Percentiles rank a stretch among this genome's conserved stretches.
phyloP scores from a whole-genome alignment of 257 asterid genomes.

The Scutellaria baicalensis region DNA sequence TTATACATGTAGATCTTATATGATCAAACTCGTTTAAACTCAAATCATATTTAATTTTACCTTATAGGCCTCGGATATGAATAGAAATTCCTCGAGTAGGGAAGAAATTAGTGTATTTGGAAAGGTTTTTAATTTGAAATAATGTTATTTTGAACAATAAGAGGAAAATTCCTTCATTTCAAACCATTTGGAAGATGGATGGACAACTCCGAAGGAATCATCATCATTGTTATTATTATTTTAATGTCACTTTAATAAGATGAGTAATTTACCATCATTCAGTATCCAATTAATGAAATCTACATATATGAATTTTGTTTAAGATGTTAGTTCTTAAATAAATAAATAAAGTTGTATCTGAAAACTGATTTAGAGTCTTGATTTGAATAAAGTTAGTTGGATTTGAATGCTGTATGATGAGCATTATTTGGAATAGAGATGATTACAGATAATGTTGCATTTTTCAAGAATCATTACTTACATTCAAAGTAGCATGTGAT shows the following conservation, averaged over 20 bases:
- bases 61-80: too few relatives aligned
- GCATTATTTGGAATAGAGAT: neutral
- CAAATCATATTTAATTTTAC: too few relatives aligned
- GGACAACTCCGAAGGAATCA: neutral
- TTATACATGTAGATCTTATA: too few relatives aligned
- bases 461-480: constrained; percentile 14
- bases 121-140: neutral
- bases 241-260: neutral
- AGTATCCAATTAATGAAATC: neutral
- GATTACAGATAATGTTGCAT: neutral
- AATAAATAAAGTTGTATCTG: neutral
- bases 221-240: neutral
- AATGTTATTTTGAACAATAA: too few relatives aligned
- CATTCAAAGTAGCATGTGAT: constrained; percentile 18
- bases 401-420: neutral
- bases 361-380: neutral
- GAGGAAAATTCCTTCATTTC: too few relatives aligned
- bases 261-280: neutral
- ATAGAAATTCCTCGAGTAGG: too few relatives aligned
- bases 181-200: too few relatives aligned
- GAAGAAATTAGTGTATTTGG: neutral
- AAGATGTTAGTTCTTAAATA: neutral
- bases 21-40: too few relatives aligned
- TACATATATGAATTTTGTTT: too few relatives aligned
- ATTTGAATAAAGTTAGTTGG: neutral